Conservation (phyloP, 768 basidiomycete genomes). For the Guyanaporus albipodus region DNA sequence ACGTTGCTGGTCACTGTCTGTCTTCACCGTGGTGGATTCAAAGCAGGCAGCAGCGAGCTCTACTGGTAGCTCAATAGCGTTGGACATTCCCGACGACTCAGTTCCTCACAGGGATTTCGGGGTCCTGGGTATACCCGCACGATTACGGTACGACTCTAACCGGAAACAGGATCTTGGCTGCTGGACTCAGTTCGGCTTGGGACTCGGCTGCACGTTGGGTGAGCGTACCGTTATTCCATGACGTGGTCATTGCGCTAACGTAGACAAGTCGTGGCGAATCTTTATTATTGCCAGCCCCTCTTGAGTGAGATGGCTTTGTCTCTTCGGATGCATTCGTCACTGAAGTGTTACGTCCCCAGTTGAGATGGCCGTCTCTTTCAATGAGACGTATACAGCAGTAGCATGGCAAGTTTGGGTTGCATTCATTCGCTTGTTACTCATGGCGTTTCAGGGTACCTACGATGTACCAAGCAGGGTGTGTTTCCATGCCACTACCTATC, state of each 20-base stretch:
- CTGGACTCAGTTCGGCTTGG: slow-evolving; percentile 44
- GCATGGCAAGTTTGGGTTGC: slow-evolving; percentile 23
- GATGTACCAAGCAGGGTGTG: slow-evolving; percentile 62
- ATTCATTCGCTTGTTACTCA: neutral
- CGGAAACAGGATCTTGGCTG: slow-evolving; percentile 36
- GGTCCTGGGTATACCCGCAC: slow-evolving; percentile 44
- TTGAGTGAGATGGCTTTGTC: slow-evolving; percentile 45
- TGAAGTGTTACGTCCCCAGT: slow-evolving; percentile 8
- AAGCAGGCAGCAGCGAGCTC: neutral
- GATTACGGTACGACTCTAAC: slow-evolving; percentile 38
- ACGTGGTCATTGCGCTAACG: neutral
- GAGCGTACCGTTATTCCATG: slow-evolving; percentile 14
- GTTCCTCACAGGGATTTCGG: slow-evolving; percentile 35
- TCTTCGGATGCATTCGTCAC: neutral
- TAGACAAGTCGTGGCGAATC: slow-evolving; percentile 48
- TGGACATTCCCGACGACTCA: neutral
- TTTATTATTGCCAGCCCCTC: slow-evolving; percentile 82
- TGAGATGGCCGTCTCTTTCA: slow-evolving; percentile 37
- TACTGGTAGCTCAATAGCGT: neutral
- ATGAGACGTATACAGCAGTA: slow-evolving; percentile 31
- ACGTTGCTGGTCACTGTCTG: slow-evolving; percentile 17
- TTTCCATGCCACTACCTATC: neutral
- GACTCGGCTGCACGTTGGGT: slow-evolving; percentile 45
- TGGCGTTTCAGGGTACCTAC: slow-evolving; percentile 51
- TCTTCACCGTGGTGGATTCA: slow-evolving; percentile 7